Conservation (phyloP, 805 yeast genomes). For the Candida broadrunensis region DNA sequence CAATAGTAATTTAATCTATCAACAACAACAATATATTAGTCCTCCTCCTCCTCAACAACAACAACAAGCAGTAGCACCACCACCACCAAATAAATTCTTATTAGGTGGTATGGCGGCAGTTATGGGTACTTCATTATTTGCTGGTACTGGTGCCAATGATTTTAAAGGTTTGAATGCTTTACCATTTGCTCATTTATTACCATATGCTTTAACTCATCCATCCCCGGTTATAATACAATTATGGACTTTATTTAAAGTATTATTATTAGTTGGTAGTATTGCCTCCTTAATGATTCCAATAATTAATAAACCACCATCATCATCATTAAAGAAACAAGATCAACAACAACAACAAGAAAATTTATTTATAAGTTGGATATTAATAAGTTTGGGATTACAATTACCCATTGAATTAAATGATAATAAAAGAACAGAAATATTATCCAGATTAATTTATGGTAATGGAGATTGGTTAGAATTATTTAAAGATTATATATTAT, state of each 20-base stretch:
- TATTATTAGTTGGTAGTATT: slow-evolving; percentile 19
- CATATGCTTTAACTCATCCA: slow-evolving; percentile 14
- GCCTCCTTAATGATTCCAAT: slow-evolving; percentile 9
- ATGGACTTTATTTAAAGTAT: slow-evolving; percentile 17
- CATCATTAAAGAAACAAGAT: neutral
- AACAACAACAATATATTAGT: slow-evolving; percentile 12
- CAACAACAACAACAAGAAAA: neutral
- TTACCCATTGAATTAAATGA: slow-evolving; percentile 20
- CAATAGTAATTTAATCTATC: neutral
- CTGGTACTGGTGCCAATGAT: slow-evolving; percentile 43
- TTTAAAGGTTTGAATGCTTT: slow-evolving; percentile 46
- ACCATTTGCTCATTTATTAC: slow-evolving; percentile 30
- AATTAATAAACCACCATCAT: neutral
- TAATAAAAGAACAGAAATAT: slow-evolving; percentile 12
- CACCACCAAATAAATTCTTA: slow-evolving; percentile 42
- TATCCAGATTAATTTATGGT: slow-evolving; percentile 11
- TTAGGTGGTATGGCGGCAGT: slow-evolving; percentile 65
- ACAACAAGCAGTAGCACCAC: too few relatives aligned
- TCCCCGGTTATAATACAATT: slow-evolving; percentile 22
- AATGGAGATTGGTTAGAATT: slow-evolving; percentile 8
- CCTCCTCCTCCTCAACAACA: slow-evolving; percentile 4
- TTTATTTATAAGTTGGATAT: slow-evolving; percentile 18
- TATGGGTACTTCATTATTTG: slow-evolving; percentile 58
- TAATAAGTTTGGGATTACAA: slow-evolving; percentile 25
- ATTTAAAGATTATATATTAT: slow-evolving; percentile 22